Evolutionary conservation across 2,329 filamentous ascomycete genomes (phyloP).

Genomic region (Colletotrichum coccodes): DNA sequence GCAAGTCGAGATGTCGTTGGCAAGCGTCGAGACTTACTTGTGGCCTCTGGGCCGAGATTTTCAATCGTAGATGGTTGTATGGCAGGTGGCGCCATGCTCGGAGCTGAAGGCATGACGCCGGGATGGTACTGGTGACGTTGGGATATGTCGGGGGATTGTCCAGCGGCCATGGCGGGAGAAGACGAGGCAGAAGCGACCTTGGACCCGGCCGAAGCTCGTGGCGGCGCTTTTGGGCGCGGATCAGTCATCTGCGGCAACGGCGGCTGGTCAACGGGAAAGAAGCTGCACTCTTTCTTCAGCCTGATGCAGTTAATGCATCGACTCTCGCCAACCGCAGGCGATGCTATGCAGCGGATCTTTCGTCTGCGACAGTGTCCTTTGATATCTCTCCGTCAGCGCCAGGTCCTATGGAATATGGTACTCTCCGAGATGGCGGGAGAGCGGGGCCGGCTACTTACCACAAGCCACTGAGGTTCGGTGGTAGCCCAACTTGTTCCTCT

Average conservation of each 20-base stretch:
- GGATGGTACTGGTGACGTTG: constrained; percentile 53
- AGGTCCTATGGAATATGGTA: not conserved
- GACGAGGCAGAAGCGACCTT: constrained; percentile 57
- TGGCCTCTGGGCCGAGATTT: constrained; percentile 49
- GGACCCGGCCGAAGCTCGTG: constrained; percentile 50
- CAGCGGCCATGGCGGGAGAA: constrained; percentile 57
- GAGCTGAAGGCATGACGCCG: constrained; percentile 54
- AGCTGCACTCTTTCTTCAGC: constrained; percentile 93
- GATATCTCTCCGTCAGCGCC: constrained; percentile 2
- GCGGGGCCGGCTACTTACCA: constrained; percentile 70
- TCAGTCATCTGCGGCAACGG: constrained; percentile 55
- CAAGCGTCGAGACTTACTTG: constrained; percentile 49
- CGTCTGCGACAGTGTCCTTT: constrained; percentile 90
- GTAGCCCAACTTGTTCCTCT: constrained; percentile 92
- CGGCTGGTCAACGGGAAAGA: constrained; percentile 86
- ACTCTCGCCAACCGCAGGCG: constrained; percentile 76
- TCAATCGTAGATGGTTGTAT: constrained; percentile 51
- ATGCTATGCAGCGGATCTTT: constrained; percentile 91
- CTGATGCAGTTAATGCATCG: constrained; percentile 94
- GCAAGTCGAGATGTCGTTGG: constrained; percentile 18
- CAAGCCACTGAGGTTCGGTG: constrained; percentile 95
- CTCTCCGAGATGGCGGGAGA: not conserved
- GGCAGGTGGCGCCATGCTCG: constrained; percentile 55
- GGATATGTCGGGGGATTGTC: constrained; percentile 53
- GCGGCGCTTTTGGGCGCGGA: constrained; percentile 52